Base-by-base conservation (phyloP, 129 eudicot genomes). In the Oenanthe sinensis region DNA sequence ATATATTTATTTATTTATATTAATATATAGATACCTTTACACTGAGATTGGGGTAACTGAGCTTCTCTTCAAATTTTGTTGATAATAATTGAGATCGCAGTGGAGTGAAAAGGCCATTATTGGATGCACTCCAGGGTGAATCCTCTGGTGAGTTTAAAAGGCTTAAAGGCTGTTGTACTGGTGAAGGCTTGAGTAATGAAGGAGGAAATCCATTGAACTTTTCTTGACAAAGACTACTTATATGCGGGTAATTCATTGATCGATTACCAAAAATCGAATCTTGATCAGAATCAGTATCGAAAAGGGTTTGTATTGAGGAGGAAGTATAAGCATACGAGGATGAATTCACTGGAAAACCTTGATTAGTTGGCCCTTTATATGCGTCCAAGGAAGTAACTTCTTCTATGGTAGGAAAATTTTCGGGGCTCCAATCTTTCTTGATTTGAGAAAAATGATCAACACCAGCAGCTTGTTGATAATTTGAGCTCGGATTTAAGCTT, bases 261-360 rank as follows among this genome's bases (percentile, higher is more conserved):
- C 26, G 77, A 33, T 82, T 69, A 30, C 81, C 87, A 71, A 80
- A 82, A 6, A 80, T 67, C 4, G 86, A 76, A 3, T 60, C 84
- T 45, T 87, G 88, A 47, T 79, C 80, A 36, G 86, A 73, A 76
- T 85, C 81, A 13, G 50, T 37, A 54, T 68, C 86, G 42, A 90
- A 84, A 46, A 90, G 49, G 69, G 89, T 85, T 82, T 90, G 96
- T 4, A 88, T 82, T 82, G 88, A 76, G 68, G 87, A 77, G 33
- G 92, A 82, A 83, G 92, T 84, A 79, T 83, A 84, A 74, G 85
- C 86, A 75, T 81, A 82, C 40, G 91, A 85, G 44, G 88, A 26
- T 78, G 92, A 86, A 81, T 77, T 86, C 83, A 82, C 67, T 36
- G 87, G 87, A 86, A 55, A 77, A 6, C 26, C 73, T 28, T 62